phyloP scores from a whole-genome alignment of 163 green algal species.

The Trebouxiophyceae sp. region DNA sequence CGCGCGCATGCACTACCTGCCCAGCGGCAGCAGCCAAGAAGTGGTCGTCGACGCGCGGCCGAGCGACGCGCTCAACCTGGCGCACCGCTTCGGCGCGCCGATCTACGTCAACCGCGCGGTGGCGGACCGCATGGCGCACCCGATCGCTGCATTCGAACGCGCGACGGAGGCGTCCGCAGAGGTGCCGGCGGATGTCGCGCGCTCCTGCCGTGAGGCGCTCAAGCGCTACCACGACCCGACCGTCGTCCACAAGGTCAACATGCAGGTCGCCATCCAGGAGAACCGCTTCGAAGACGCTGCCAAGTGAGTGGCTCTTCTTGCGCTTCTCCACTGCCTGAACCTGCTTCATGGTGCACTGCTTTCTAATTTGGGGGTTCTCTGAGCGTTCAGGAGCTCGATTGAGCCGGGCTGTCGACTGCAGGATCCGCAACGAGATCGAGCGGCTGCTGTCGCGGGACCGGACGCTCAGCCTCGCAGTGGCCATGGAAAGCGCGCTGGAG shows the following conservation, averaged over 20 bases:
- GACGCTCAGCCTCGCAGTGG: conserved; percentile 45
- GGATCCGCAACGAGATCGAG: conserved; percentile 55
- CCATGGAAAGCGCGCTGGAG: conserved; percentile 58
- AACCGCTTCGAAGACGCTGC: conserved; percentile 56
- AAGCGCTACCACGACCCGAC: conserved; percentile 51
- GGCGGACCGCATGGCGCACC: conserved; percentile 17
- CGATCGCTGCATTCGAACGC: conserved; percentile 2
- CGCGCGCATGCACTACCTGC: conserved; percentile 43
- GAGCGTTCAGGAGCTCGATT: no score
- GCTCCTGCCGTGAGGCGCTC: conserved; percentile 40
- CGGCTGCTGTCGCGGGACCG: conserved; percentile 41
- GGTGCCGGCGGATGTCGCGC: conserved; percentile 25
- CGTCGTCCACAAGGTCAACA: conserved; percentile 50
- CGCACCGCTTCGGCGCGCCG: conserved; percentile 39
- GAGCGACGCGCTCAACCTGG: conserved; percentile 65
- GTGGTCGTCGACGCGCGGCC: conserved; percentile 53
- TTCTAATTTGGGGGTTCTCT: no score
- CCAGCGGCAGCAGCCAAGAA: conserved; percentile 15
- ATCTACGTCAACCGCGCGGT: conserved; percentile 16
- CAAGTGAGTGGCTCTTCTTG: conserved; percentile 11
- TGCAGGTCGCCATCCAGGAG: conserved; percentile 54
- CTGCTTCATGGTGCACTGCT: no score
- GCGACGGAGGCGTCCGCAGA: conserved; percentile 5
- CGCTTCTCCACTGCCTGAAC: no score
- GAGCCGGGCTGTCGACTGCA: no score